Evolutionary conservation across 768 basidiomycete genomes (phyloP).

Genomic region (Leccinum broughii): DNA sequence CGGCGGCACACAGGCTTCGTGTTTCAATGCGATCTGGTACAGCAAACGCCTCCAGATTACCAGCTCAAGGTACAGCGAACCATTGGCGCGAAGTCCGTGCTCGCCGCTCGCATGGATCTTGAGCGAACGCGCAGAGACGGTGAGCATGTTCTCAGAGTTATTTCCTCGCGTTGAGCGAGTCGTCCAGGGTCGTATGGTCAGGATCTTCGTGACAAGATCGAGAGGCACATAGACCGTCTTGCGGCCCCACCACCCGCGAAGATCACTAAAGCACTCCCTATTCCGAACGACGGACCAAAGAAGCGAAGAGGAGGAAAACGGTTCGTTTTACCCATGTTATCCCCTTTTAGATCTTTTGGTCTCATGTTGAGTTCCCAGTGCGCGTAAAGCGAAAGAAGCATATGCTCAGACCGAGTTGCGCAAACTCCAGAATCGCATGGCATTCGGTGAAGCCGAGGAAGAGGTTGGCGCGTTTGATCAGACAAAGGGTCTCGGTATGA

Average conservation of each 20-base stretch:
- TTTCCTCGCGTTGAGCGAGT: conserved; percentile 1
- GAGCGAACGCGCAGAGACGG: conserved; percentile 82
- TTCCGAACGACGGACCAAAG: conserved; percentile 94
- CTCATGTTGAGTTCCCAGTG: conserved; percentile 46
- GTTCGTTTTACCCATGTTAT: conserved; percentile 41
- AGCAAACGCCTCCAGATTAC: conserved; percentile 84
- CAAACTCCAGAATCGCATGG: conserved; percentile 96
- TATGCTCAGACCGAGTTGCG: conserved; percentile 96
- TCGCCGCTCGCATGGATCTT: conserved; percentile 94
- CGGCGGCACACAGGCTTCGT: conserved; percentile 95
- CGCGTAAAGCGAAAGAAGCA: conserved; percentile 97
- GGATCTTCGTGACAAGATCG: conserved; percentile 81
- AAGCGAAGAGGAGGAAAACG: conserved; percentile 95
- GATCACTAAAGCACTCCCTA: conserved; percentile 88
- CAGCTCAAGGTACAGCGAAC: conserved; percentile 91
- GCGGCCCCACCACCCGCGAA: conserved; percentile 94
- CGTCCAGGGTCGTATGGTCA: conserved; percentile 74
- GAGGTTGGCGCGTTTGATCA: conserved; percentile 97
- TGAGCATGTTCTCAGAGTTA: conserved; percentile 29
- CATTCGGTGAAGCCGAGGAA: conserved; percentile 92
- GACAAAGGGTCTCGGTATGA: conserved; percentile 98
- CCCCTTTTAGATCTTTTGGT: not conserved
- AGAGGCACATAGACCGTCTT: conserved; percentile 87
- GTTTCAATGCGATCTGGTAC: conserved; percentile 89
- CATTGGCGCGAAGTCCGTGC: conserved; percentile 85